Evolutionary conservation across 768 basidiomycete genomes (phyloP).

Genomic region (Exsudoporus frostii): DNA sequence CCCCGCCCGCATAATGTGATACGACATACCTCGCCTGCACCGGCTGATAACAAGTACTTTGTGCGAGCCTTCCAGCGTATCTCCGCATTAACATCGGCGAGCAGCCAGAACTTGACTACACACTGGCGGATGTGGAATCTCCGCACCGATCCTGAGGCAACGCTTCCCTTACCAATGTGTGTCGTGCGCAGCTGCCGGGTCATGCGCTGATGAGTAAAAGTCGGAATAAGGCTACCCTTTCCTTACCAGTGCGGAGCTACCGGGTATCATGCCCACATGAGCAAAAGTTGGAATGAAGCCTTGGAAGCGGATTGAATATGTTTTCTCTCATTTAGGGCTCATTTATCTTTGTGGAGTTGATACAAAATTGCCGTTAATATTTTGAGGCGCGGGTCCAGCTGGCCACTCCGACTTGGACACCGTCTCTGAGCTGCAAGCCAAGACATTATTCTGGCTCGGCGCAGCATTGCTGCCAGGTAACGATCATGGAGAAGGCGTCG

Average conservation of each 20-base stretch:
- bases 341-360: neutral
- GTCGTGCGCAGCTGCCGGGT: neutral
- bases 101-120: neutral
- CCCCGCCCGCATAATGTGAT: neutral
- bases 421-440: neutral
- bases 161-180: neutral
- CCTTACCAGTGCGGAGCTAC: too few relatives aligned
- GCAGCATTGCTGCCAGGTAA: neutral
- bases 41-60: neutral
- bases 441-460: neutral
- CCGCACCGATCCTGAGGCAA: neutral
- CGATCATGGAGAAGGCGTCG: constrained; percentile 44
- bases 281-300: neutral
- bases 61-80: neutral
- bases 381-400: too few relatives aligned
- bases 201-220: neutral
- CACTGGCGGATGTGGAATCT: too few relatives aligned
- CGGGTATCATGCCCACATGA: too few relatives aligned
- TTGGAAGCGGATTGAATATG: neutral
- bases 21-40: neutral
- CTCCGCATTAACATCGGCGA: neutral
- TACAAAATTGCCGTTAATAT: too few relatives aligned
- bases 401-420: too few relatives aligned
- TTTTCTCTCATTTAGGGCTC: neutral
- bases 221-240: too few relatives aligned